Conservation (phyloP, 164 flowering plant genomes). For the Berberis thunbergii region DNA sequence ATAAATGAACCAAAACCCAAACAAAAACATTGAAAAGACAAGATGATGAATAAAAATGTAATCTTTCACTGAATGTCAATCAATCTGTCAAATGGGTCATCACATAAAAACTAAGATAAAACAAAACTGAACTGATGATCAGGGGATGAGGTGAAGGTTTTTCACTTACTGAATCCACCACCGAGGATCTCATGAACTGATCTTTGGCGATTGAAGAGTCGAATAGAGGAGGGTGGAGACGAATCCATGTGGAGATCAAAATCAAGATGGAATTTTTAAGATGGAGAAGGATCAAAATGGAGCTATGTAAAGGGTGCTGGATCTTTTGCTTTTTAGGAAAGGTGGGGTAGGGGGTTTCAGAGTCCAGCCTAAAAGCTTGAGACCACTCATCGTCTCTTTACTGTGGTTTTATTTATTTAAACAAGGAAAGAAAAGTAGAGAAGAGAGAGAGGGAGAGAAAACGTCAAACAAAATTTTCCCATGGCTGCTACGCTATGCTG, state of each 20-base stretch:
- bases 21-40: no score
- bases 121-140: not conserved
- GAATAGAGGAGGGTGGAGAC: constrained; percentile 26
- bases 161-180: constrained; percentile 52
- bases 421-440: no score
- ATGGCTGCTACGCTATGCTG: no score
- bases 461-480: no score
- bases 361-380: constrained; percentile 53
- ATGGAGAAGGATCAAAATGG: constrained; percentile 4
- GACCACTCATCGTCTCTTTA: constrained; percentile 10
- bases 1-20: not conserved
- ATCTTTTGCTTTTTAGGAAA: constrained; percentile 6
- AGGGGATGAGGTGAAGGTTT: not conserved
- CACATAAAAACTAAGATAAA: not conserved
- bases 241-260: constrained; percentile 39
- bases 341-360: constrained; percentile 21
- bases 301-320: not conserved
- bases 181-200: constrained; percentile 79
- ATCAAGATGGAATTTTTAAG: no score
- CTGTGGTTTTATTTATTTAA: no score
- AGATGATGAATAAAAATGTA: no score
- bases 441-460: no score
- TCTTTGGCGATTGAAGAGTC: constrained; percentile 54
- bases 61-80: no score
- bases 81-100: not conserved